These are phyloP conservation scores for Parachaetomium inaequale DNA, from an alignment of 495 filamentous ascomycete genomes.

Conservation along the genomic window DNA sequence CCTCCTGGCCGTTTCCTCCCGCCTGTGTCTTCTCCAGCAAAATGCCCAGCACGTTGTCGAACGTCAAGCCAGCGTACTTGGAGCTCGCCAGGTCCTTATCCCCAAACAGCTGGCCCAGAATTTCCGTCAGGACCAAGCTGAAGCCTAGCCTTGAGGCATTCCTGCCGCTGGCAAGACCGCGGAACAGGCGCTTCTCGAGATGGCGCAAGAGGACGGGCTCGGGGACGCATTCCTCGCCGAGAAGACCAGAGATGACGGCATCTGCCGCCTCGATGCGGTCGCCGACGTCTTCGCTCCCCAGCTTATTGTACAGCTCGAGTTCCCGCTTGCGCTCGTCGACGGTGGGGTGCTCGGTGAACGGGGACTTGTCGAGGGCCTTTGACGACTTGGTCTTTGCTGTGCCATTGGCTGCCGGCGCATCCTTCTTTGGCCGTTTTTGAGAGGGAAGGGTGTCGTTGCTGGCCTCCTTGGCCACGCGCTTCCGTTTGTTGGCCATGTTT, in stretches of 20 bases:
- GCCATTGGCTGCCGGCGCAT: constrained; percentile 25
- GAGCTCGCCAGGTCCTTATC: constrained; percentile 37
- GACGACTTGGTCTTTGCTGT: constrained; percentile 27
- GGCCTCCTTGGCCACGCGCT: constrained; percentile 39
- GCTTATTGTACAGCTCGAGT: constrained; percentile 48
- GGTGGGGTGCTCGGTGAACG: constrained; percentile 43
- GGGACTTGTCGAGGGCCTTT: constrained; percentile 37
- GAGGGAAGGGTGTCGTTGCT: constrained; percentile 34
- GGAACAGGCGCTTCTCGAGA: constrained; percentile 65
- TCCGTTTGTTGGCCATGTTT: constrained; percentile 43
- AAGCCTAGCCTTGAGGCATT: constrained; percentile 91
- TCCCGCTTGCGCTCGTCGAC: constrained; percentile 46
- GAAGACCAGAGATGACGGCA: constrained; percentile 46
- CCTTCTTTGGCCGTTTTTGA: constrained; percentile 44
- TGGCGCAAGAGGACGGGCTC: constrained; percentile 50
- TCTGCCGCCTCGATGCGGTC: constrained; percentile 52
- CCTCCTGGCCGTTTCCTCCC: constrained; percentile 69
- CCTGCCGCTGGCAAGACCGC: constrained; percentile 82
- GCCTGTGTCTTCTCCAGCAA: constrained; percentile 65
- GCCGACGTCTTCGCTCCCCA: constrained; percentile 48
- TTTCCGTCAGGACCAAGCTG: constrained; percentile 81
- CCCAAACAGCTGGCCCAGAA: constrained; percentile 62
- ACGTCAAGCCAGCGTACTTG: constrained; percentile 49
- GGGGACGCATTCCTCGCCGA: constrained; percentile 37
- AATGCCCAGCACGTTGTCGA: constrained; percentile 58